These are phyloP conservation scores for Sanghuangporus baumii DNA, from an alignment of 1,284 basidiomycete species.

Conservation along the genomic window DNA sequence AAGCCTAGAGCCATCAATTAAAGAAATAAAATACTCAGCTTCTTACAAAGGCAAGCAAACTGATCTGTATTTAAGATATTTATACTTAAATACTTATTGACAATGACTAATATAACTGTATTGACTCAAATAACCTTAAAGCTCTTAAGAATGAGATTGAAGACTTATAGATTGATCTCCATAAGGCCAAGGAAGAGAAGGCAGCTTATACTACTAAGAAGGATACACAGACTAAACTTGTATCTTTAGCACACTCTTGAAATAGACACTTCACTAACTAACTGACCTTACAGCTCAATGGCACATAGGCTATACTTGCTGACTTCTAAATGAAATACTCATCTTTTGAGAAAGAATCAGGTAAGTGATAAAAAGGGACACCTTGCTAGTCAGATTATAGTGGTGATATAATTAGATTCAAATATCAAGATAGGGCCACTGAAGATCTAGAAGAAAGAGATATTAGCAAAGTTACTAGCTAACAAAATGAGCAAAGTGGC, in stretches of 20 bases:
- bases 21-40: too few relatives aligned
- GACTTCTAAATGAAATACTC: slow-evolving; percentile 31
- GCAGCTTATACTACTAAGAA: slow-evolving; percentile 27
- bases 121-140: slow-evolving; percentile 82
- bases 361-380: slow-evolving; percentile 31
- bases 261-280: background rate
- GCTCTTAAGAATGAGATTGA: slow-evolving; percentile 71
- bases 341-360: slow-evolving; percentile 22
- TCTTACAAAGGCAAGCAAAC: slow-evolving; percentile 58
- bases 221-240: slow-evolving; percentile 29
- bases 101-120: slow-evolving; percentile 67
- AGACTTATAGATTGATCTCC: slow-evolving; percentile 33
- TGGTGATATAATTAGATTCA: slow-evolving; percentile 19
- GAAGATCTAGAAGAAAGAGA: slow-evolving; percentile 34
- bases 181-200: slow-evolving; percentile 29
- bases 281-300: slow-evolving; percentile 27
- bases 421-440: slow-evolving; percentile 22
- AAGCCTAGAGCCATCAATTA: too few relatives aligned
- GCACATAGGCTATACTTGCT: slow-evolving; percentile 25
- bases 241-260: slow-evolving; percentile 30
- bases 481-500: slow-evolving; percentile 40
- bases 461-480: slow-evolving; percentile 35
- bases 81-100: background rate
- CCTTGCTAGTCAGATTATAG: slow-evolving; percentile 24
- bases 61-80: background rate